Evolutionary conservation across 192 early-diverging fungal species (phyloP).

Genomic region (Globomyces pollinis-pini): DNA sequence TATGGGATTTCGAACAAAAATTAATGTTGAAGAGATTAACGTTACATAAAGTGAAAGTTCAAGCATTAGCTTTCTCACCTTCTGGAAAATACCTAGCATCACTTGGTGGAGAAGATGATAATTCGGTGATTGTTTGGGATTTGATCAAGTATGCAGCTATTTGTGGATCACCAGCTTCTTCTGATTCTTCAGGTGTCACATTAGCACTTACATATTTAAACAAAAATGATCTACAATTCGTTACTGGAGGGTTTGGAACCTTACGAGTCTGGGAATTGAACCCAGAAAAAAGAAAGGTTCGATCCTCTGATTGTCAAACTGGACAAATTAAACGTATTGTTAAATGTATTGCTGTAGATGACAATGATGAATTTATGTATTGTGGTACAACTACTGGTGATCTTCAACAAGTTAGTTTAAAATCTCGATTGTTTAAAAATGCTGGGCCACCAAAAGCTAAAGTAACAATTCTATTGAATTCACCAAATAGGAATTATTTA

Average conservation of each 20-base stretch:
- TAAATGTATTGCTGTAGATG: slow-evolving; percentile 43
- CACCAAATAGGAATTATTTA: slow-evolving; percentile 37
- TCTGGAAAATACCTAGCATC: slow-evolving; percentile 43
- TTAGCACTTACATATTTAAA: slow-evolving; percentile 40
- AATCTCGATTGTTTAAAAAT: slow-evolving; percentile 46
- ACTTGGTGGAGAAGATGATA: slow-evolving; percentile 50
- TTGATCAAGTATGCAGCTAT: slow-evolving; percentile 41
- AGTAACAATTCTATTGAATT: slow-evolving; percentile 3
- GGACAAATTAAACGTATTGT: slow-evolving; percentile 54
- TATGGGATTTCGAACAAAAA: slow-evolving; percentile 49
- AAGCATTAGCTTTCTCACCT: slow-evolving; percentile 47
- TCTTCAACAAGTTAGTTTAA: slow-evolving; percentile 39
- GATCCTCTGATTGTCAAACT: slow-evolving; percentile 42
- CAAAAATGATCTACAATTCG: slow-evolving; percentile 41
- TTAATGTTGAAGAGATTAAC: slow-evolving; percentile 27
- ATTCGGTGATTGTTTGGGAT: slow-evolving; percentile 50
- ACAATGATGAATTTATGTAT: slow-evolving; percentile 50
- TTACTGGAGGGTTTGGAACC: slow-evolving; percentile 44
- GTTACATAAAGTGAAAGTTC: slow-evolving; percentile 55
- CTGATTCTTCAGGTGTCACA: slow-evolving; percentile 42
- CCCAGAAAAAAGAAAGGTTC: slow-evolving; percentile 35
- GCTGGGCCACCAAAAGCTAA: slow-evolving; percentile 53
- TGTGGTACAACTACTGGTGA: slow-evolving; percentile 56
- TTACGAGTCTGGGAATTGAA: slow-evolving; percentile 52
- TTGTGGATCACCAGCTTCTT: slow-evolving; percentile 46